These are phyloP conservation scores for Globisporangium acanthophoron DNA, from an alignment of 352 stramenopile species.

Conservation along the genomic window DNA sequence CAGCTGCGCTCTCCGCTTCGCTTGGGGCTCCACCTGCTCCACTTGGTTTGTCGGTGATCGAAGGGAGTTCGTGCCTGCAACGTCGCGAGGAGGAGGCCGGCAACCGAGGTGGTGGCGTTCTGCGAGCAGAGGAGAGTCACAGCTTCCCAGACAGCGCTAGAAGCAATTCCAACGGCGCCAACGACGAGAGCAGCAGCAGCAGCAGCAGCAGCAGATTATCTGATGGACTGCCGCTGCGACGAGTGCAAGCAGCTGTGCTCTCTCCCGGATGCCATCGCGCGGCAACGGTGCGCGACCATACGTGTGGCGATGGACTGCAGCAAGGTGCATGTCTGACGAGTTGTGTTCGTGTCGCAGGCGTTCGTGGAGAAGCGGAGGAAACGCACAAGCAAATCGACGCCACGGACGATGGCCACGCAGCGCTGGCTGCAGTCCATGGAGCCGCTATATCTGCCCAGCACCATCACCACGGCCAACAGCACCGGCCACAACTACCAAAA, in stretches of 20 bases:
- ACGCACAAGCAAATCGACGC: constrained; percentile 40
- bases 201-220: neutral
- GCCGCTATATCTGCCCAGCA: neutral
- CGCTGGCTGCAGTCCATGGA: constrained; percentile 59
- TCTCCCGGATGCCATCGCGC: constrained; percentile 45
- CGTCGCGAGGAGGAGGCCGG: neutral
- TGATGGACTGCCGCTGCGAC: constrained; percentile 1
- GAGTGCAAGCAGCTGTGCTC: constrained; percentile 23
- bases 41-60: constrained; percentile 25
- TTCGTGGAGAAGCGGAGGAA: constrained; percentile 65
- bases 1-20: neutral
- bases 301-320: neutral
- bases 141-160: neutral
- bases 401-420: constrained; percentile 57
- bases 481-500: neutral
- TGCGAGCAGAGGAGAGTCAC: neutral
- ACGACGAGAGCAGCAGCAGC: neutral
- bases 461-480: neutral
- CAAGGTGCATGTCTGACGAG: neutral
- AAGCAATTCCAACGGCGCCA: neutral
- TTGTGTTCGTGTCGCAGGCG: constrained; percentile 18
- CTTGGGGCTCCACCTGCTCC: constrained; percentile 2
- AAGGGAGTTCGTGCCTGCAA: neutral
- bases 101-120: neutral
- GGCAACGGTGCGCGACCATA: constrained; percentile 24